Evolutionary conservation across 164 flowering plant species (phyloP).

Genomic region (Chimonanthus salicifolius): DNA sequence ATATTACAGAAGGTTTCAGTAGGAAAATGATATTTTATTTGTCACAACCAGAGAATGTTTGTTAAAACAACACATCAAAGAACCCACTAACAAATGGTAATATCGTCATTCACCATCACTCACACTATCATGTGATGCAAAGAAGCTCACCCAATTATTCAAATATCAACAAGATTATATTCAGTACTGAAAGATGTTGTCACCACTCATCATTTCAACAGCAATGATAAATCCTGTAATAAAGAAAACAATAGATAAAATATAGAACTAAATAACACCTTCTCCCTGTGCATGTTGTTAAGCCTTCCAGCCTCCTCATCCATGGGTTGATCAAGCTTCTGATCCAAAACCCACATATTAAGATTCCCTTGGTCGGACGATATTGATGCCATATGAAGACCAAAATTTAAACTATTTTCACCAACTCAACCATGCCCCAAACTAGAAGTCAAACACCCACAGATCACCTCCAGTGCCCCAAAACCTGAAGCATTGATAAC

Average conservation of each 20-base stretch:
- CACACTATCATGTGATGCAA: no score
- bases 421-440: background rate
- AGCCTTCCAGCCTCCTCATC: slow-evolving; percentile 96
- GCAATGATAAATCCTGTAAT: no score
- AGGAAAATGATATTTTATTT: no score
- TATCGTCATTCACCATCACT: no score
- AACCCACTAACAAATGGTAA: no score
- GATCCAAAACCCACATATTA: slow-evolving; percentile 92
- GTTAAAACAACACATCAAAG: no score
- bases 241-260: background rate
- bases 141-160: no score
- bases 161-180: no score
- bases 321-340: slow-evolving; percentile 98
- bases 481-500: background rate
- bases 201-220: no score
- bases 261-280: slow-evolving; percentile 32
- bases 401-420: background rate
- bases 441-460: background rate
- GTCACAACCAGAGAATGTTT: no score
- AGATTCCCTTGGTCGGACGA: slow-evolving; percentile 29
- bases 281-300: slow-evolving; percentile 63
- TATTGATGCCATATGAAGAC: slow-evolving; percentile 17
- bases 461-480: background rate
- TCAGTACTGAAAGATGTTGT: no score
- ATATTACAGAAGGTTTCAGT: no score